Evolutionary conservation across 2,329 filamentous ascomycete genomes (phyloP).

Genomic region (Bretziella fagacearum): DNA sequence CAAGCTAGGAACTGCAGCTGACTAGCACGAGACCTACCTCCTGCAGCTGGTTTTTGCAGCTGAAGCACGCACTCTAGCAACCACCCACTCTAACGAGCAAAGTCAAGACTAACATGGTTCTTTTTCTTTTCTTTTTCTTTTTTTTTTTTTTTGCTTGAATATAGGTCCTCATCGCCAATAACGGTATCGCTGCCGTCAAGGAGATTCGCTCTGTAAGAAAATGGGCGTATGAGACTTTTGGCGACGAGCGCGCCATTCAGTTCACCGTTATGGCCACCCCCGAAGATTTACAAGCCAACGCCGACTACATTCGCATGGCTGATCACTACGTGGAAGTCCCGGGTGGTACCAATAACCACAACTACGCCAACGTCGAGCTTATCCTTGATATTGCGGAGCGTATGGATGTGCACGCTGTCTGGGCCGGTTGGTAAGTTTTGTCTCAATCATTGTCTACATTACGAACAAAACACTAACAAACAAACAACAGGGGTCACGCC

Average conservation of each 20-base stretch:
- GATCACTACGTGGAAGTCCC: conserved; percentile 99
- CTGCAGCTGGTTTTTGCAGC: too few relatives aligned
- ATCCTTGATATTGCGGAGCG: conserved; percentile 98
- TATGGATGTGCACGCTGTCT: conserved; percentile 95
- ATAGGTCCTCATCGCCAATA: conserved; percentile 96
- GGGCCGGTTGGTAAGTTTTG: conserved; percentile 81
- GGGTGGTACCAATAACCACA: conserved; percentile 99
- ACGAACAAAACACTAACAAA: conserved; percentile 1
- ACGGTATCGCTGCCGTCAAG: conserved; percentile 98
- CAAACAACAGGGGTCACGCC: conserved; percentile 60
- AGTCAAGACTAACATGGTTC: not conserved
- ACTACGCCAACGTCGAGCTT: conserved; percentile 98
- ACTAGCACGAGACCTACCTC: not conserved
- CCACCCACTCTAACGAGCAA: not conserved
- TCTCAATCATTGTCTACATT: not conserved
- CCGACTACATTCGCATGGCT: conserved; percentile 98
- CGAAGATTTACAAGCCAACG: conserved; percentile 92
- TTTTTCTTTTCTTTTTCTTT: not conserved
- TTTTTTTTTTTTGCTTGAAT: not conserved
- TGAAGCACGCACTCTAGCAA: not conserved
- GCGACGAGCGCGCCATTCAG: conserved; percentile 93
- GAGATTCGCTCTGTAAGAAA: conserved; percentile 98
- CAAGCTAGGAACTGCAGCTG: not conserved
- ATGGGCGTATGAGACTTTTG: conserved; percentile 99
- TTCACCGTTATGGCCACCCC: conserved; percentile 99